Evolutionary conservation across 805 yeast genomes (phyloP), one percentile per base, ranked within the genome.

Genomic region (baker's yeast (Saccharomyces cerevisiae)): DNA sequence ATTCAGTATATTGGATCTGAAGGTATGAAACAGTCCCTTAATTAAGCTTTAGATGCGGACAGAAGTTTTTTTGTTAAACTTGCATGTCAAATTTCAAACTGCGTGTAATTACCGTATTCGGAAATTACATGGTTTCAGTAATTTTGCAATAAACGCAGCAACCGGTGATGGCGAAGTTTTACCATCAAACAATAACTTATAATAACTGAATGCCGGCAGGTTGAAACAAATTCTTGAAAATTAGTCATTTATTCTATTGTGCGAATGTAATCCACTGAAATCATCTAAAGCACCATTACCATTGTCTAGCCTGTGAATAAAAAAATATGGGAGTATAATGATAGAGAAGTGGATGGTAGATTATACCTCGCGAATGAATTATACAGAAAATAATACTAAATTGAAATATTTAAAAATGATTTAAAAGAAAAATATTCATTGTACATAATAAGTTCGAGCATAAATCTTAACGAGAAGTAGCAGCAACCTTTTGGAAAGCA

Each of bases 401-500:
- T 46, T 30, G 30, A 27, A 46, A 27, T 46, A 46, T 28, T 46
- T 46, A 28, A 46, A 46, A 46, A 46, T 46, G 48, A 46, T 46
- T 22, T 46, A n/a, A 46, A 46, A 46, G 48, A 27, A 46, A 46
- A 28, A 46, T 46, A 26, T 46, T 46, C 48, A 27, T 46, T 46
- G 48, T 26, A 46, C 50, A 29, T 30, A 30, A 48, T 22, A 48
- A 30, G 31, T 30, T 21, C 50, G n/a, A 27, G 31, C 41, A 46
- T 36, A 36, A 36, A 62, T 56, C 70, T 84, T 88, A 89, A 85
- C 96, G 96, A 78, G 96, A 88, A 74, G 95, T 85, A 70, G 96
- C 92, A 68, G 82, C 85, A 71, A 89, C 96, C 82, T 89, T 89
- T 79, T 85, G 91, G 88, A 86, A 87, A 76, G 95, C 88, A 82